Percentiles rank a stretch among this genome's conserved stretches.
Conservation (phyloP, 768 basidiomycete species). For the Lentinula guzmanii region DNA sequence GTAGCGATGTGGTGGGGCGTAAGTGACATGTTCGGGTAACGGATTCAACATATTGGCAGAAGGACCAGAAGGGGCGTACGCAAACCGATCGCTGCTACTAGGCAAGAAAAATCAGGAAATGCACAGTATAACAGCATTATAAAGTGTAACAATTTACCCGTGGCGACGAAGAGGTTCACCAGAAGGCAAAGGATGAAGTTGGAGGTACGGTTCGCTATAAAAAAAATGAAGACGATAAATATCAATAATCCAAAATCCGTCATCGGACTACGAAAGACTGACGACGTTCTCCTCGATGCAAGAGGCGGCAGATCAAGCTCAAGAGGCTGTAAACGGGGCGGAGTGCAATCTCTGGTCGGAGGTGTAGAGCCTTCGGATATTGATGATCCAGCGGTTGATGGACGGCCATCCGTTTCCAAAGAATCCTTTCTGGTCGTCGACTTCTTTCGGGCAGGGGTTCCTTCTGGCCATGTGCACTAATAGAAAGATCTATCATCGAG, state of each 20-base stretch:
- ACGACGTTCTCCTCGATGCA: slow-evolving; percentile 25
- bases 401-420: slow-evolving; percentile 43
- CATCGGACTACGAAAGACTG: slow-evolving; percentile 23
- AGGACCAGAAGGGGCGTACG: slow-evolving; percentile 3
- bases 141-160: not conserved
- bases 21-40: slow-evolving; percentile 53
- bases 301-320: slow-evolving; percentile 32
- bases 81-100: slow-evolving; percentile 2
- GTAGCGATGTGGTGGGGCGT: slow-evolving; percentile 47
- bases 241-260: not conserved
- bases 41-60: slow-evolving; percentile 14
- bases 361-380: slow-evolving; percentile 72
- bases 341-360: slow-evolving; percentile 61
- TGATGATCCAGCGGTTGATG: slow-evolving; percentile 74
- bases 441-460: slow-evolving; percentile 68
- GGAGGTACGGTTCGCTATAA: slow-evolving; percentile 39
- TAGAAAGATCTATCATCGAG: slow-evolving; percentile 1
- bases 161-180: slow-evolving; percentile 24
- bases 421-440: slow-evolving; percentile 51
- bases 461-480: slow-evolving; percentile 84
- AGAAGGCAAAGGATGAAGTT: slow-evolving; percentile 32
- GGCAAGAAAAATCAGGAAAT: not conserved
- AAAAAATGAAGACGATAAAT: slow-evolving; percentile 15
- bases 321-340: slow-evolving; percentile 34
- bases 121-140: not conserved